These are phyloP conservation scores for Globisporangium viniferum DNA, from an alignment of 352 stramenopile species.

Conservation along the genomic window DNA sequence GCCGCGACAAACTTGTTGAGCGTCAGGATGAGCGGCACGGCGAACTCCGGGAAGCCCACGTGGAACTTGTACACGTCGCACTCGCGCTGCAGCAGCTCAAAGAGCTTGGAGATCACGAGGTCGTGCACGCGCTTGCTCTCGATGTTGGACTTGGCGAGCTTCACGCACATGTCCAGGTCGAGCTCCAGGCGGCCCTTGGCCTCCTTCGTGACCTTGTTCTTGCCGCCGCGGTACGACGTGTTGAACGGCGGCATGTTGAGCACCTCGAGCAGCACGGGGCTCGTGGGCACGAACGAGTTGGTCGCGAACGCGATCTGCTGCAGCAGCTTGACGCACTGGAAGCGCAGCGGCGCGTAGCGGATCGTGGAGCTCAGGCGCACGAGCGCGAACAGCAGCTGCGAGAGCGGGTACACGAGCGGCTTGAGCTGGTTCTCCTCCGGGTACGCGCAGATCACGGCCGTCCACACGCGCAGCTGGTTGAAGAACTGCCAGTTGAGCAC, in stretches of 20 bases:
- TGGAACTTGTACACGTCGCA: conserved; percentile 95
- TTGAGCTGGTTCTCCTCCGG: conserved; percentile 82
- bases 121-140: conserved; percentile 88
- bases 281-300: conserved; percentile 95
- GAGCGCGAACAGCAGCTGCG: conserved; percentile 84
- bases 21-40: conserved; percentile 81
- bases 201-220: conserved; percentile 38
- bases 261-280: conserved; percentile 91
- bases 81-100: conserved; percentile 94
- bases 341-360: conserved; percentile 89
- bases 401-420: conserved; percentile 94
- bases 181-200: conserved; percentile 42
- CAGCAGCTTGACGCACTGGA: conserved; percentile 96
- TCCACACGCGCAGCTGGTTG: conserved; percentile 96
- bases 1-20: conserved; percentile 89
- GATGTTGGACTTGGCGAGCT: conserved; percentile 90
- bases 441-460: conserved; percentile 92
- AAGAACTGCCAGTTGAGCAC: conserved; percentile 98
- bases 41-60: conserved; percentile 94
- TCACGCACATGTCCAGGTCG: conserved; percentile 84
- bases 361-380: conserved; percentile 77
- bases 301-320: conserved; percentile 95
- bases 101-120: conserved; percentile 88
- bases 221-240: conserved; percentile 72
- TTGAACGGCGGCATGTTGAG: conserved; percentile 90